Percentiles rank a stretch among this genome's conserved stretches.
Conservation (phyloP, 179 eudicot genomes). For the Spinacia oleracea region DNA sequence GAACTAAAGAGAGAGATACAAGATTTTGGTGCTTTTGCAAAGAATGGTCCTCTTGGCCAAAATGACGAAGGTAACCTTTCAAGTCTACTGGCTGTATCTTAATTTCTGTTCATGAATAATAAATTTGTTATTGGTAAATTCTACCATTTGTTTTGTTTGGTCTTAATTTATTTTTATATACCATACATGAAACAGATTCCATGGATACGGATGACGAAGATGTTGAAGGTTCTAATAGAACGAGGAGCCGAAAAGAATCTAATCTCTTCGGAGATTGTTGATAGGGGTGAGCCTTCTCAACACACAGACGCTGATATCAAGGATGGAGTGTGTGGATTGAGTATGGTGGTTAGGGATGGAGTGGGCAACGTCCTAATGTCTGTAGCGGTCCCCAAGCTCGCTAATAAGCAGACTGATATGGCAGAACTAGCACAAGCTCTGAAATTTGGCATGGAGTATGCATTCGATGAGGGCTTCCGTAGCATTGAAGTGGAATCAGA, state of each 20-base stretch:
- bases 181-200: constrained; percentile 30
- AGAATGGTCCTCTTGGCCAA: constrained; percentile 26
- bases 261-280: constrained; percentile 32
- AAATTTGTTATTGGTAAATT: not conserved
- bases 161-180: not conserved
- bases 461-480: too few relatives aligned
- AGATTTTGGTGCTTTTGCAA: constrained; percentile 52
- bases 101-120: not conserved
- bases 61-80: constrained; percentile 30
- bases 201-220: constrained; percentile 53
- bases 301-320: too few relatives aligned
- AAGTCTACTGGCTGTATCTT: not conserved
- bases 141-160: not conserved
- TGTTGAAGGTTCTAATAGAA: constrained; percentile 25
- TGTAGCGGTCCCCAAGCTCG: too few relatives aligned
- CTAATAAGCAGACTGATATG: too few relatives aligned
- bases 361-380: too few relatives aligned
- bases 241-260: constrained; percentile 41
- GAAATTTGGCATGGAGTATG: too few relatives aligned
- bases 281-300: constrained; percentile 43
- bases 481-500: too few relatives aligned
- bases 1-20: constrained; percentile 74
- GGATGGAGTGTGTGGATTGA: too few relatives aligned
- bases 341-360: too few relatives aligned
- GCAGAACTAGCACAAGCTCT: too few relatives aligned